A percentile compares a stretch with the other conserved stretches of the same genome.
phyloP scores from a whole-genome alignment of 140 eudicot species.

The Ambrosia hybrid region DNA sequence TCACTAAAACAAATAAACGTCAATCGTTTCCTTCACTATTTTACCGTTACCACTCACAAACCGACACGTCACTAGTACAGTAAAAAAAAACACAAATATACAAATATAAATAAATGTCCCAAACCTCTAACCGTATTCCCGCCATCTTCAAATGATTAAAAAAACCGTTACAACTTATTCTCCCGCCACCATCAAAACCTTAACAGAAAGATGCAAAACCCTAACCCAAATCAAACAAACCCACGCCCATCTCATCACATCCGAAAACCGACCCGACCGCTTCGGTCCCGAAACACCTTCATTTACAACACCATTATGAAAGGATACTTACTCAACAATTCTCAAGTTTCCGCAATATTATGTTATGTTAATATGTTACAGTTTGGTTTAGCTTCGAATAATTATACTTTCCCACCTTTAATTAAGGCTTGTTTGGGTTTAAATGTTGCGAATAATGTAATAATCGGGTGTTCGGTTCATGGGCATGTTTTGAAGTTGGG shows the following conservation, averaged over 20 bases:
- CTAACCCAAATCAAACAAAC: constrained; percentile 53
- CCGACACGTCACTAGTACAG: too few relatives aligned
- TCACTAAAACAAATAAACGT: too few relatives aligned
- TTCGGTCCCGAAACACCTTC: constrained; percentile 46
- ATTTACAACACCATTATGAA: constrained; percentile 59
- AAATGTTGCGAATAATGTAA: background rate
- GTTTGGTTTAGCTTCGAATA: constrained; percentile 42
- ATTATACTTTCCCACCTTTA: constrained; percentile 55
- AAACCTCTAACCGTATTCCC: constrained; percentile 2
- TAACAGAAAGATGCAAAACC: constrained; percentile 44
- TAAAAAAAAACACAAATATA: too few relatives aligned
- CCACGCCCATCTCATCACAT: constrained; percentile 54
- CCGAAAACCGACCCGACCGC: constrained; percentile 22
- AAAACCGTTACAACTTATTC: constrained; percentile 32
- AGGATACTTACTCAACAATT: constrained; percentile 36
- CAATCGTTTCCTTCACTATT: too few relatives aligned
- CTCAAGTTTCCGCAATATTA: constrained; percentile 18
- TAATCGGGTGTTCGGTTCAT: constrained; percentile 42
- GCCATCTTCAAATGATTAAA: constrained; percentile 41
- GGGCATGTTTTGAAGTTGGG: constrained; percentile 50
- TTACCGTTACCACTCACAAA: too few relatives aligned
- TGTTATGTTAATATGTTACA: constrained; percentile 42
- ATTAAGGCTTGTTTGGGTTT: constrained; percentile 45
- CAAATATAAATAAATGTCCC: too few relatives aligned
- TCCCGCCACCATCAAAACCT: constrained; percentile 26